Conservation (phyloP, 257 asterid species). For the Solanum ossicruentum region DNA sequence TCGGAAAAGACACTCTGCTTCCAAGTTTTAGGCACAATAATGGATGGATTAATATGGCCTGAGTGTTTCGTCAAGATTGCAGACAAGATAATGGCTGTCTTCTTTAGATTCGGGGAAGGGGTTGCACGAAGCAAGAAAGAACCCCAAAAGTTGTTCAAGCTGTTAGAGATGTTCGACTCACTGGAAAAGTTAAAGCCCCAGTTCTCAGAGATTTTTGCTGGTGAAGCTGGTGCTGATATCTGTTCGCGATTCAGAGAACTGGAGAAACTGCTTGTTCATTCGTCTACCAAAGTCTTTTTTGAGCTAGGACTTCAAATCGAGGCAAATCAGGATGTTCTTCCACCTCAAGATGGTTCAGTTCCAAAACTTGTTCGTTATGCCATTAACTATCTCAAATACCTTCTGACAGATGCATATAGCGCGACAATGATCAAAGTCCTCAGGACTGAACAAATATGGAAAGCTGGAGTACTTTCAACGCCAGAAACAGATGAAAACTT, state of each 20-base stretch:
- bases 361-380: conserved; percentile 71
- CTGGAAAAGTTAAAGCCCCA: conserved; percentile 42
- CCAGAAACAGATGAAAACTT: conserved; percentile 31
- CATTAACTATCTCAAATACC: conserved; percentile 55
- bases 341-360: conserved; percentile 64
- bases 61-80: conserved; percentile 73
- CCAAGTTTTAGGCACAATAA: conserved; percentile 38
- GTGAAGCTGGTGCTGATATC: conserved; percentile 51
- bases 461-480: conserved; percentile 30
- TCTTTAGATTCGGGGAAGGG: conserved; percentile 84
- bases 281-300: conserved; percentile 53
- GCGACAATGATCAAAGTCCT: conserved; percentile 42
- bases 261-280: conserved; percentile 55
- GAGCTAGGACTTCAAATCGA: conserved; percentile 77
- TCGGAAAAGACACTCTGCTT: conserved; percentile 51
- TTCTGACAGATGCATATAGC: conserved; percentile 33
- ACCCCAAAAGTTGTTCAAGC: conserved; percentile 82
- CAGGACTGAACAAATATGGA: conserved; percentile 57
- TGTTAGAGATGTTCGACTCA: conserved; percentile 61
- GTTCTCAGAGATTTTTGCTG: conserved; percentile 35
- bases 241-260: conserved; percentile 54
- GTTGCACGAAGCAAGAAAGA: conserved; percentile 68
- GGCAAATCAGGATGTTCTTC: conserved; percentile 51
- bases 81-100: conserved; percentile 87
- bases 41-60: conserved; percentile 44